These are phyloP conservation scores for Aspergillus cavernicola DNA, from an alignment of 495 filamentous ascomycete species.

Conservation along the genomic window DNA sequence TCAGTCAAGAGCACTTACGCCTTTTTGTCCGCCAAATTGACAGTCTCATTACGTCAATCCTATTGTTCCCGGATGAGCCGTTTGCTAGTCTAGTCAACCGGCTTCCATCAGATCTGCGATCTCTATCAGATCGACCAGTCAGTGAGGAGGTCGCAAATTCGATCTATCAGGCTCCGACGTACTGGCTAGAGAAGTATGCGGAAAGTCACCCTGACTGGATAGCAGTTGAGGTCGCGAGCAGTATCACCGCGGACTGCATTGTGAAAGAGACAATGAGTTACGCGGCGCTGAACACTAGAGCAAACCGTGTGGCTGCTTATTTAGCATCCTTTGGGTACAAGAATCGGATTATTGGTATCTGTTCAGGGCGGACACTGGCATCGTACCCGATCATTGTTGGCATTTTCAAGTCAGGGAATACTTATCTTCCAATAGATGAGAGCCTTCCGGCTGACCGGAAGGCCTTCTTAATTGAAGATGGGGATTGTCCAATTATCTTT, in stretches of 20 bases:
- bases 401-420: constrained; percentile 48
- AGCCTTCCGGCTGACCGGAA: constrained; percentile 24
- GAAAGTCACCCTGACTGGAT: neutral
- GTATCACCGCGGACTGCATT: constrained; percentile 22
- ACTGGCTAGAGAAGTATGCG: neutral
- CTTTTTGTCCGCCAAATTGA: neutral
- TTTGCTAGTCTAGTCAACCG: neutral
- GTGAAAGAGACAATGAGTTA: neutral
- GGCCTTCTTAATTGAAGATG: constrained; percentile 6
- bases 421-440: constrained; percentile 57
- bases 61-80: neutral
- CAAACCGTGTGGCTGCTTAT: constrained; percentile 34
- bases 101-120: neutral
- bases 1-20: constrained; percentile 11
- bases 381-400: constrained; percentile 24
- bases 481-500: neutral
- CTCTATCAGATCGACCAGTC: neutral
- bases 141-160: neutral
- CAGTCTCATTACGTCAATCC: neutral
- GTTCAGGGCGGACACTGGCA: neutral
- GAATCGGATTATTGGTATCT: neutral
- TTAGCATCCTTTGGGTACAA: neutral
- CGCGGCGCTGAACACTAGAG: constrained; percentile 13
- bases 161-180: neutral
- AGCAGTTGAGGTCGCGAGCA: constrained; percentile 17